These are phyloP conservation scores for Dictyostelium capitatum DNA, from an alignment of 78 protist species.

Conservation along the genomic window DNA sequence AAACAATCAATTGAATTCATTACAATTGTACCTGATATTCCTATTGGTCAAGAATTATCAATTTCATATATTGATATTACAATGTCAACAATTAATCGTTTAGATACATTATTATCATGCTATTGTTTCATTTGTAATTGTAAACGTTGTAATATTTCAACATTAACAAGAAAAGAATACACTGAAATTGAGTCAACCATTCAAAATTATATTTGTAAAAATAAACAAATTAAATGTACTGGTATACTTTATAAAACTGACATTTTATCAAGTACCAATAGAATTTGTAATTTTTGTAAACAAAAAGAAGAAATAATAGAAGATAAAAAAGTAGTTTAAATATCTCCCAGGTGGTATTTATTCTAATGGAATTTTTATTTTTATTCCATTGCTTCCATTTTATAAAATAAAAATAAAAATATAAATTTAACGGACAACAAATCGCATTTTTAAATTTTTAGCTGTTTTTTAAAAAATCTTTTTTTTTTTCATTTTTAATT, in stretches of 20 bases:
- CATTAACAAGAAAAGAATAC: neutral
- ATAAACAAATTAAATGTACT: neutral
- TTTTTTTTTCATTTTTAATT: no score
- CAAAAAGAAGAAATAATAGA: conserved; percentile 15
- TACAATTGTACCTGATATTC: conserved; percentile 11
- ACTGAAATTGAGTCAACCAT: neutral
- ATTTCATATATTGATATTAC: conserved; percentile 26
- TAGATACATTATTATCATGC: neutral
- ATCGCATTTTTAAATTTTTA: no score
- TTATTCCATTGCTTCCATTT: no score
- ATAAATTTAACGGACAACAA: no score
- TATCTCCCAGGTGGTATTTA: no score
- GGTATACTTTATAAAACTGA: neutral
- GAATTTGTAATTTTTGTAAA: conserved; percentile 43
- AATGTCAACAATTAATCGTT: neutral
- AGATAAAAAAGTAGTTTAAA: no score
- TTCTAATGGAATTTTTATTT: no score
- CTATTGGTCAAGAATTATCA: conserved; percentile 11
- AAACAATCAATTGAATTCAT: conserved; percentile 1
- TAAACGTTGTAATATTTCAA: conserved; percentile 13
- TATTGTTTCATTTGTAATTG: conserved; percentile 50
- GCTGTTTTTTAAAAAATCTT: no score
- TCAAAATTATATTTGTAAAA: neutral
- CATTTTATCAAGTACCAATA: neutral
- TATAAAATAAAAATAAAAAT: no score